Percentiles rank a stretch among this genome's conserved stretches.
Evolutionary conservation across 441 rosid species (phyloP).

Genomic region (Omphalea diandra): DNA sequence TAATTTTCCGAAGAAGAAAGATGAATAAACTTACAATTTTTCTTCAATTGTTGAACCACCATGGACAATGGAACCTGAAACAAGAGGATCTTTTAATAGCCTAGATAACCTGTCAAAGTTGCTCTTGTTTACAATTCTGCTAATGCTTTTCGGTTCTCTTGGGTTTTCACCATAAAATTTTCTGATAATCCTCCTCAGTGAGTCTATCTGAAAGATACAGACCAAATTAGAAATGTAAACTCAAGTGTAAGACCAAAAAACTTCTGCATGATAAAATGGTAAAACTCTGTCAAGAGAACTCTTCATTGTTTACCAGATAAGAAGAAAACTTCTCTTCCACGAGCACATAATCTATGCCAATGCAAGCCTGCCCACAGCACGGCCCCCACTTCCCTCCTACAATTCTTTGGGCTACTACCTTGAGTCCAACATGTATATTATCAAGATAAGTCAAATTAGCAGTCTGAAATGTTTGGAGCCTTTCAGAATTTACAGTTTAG

Average conservation of each 20-base stretch:
- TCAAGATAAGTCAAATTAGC: conserved; percentile 2
- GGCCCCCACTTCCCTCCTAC: conserved; percentile 80
- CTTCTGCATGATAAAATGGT: background rate
- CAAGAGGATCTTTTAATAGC: conserved; percentile 59
- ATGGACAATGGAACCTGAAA: conserved; percentile 51
- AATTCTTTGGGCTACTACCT: conserved; percentile 61
- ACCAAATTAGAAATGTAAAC: background rate
- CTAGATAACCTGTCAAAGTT: conserved; percentile 54
- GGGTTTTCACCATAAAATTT: conserved; percentile 62
- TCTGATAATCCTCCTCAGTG: conserved; percentile 41
- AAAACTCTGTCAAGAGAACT: background rate
- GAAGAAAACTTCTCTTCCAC: conserved; percentile 52
- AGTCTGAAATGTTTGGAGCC: background rate
- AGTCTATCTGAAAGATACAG: conserved; percentile 54
- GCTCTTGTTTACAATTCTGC: conserved; percentile 49
- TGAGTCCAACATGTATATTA: conserved; percentile 14
- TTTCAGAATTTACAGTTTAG: background rate
- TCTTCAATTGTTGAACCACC: conserved; percentile 71
- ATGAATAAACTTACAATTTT: conserved; percentile 39
- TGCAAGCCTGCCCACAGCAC: conserved; percentile 79
- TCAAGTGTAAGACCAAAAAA: background rate
- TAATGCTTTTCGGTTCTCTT: conserved; percentile 43
- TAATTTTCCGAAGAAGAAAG: background rate
- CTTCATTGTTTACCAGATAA: conserved; percentile 40
- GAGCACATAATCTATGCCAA: conserved; percentile 64